Evolutionary conservation across 768 basidiomycete genomes (phyloP), one percentile per base, ranked within the genome.

Genomic region (Royoungia palumana): DNA sequence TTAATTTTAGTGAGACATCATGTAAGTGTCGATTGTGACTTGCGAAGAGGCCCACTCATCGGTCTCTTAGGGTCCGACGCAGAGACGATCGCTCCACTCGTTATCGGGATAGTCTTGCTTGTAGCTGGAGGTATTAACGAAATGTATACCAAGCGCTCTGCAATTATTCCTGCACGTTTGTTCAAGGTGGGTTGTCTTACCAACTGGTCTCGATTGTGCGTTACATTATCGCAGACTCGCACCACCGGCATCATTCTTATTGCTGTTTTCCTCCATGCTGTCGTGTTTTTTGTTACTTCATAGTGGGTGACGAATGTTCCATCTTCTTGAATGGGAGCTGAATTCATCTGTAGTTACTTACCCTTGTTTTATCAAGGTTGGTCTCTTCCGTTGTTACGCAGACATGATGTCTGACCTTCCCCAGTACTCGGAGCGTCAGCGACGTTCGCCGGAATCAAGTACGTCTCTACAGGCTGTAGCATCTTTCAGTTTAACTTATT

Each of bases 121-220:
- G 25, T 87, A 13, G 38, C 58, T 2, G 81, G 76, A 10, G 74
- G 64, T 2, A 53, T 85, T 6, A 83, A 86, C 49, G 89, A 91
- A 62, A 41, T 67, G 3, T 75, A 64, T 53, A 91, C 89, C 1
- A 76, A 61, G 16, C 74, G 83, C 13, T 81, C 83, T 5, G 83
- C 87, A 0, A 85, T 91, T 46, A 57, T 91, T 12, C 89, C 89
- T 20, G 80, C 87, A 8, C 79, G 89, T 11, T 60, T 90, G 25
- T 89, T 90, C 72, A 81, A 79, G 70, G 85, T 81, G 45, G 34
- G 70, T 27, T 41, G 2, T 44, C 16, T 9, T 22, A 3, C 42
- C 3, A 4, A 24, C 9, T n/a, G 20, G 38, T 28, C 6, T 38
- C 25, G n/a, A 34, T 5, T 14, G 47, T 32, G 8, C 1, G 24